A percentile compares a stretch with the other conserved stretches of the same genome.
phyloP scores from a whole-genome alignment of 2,329 filamentous ascomycete species.

The Hymenoscyphus fructigenus region DNA sequence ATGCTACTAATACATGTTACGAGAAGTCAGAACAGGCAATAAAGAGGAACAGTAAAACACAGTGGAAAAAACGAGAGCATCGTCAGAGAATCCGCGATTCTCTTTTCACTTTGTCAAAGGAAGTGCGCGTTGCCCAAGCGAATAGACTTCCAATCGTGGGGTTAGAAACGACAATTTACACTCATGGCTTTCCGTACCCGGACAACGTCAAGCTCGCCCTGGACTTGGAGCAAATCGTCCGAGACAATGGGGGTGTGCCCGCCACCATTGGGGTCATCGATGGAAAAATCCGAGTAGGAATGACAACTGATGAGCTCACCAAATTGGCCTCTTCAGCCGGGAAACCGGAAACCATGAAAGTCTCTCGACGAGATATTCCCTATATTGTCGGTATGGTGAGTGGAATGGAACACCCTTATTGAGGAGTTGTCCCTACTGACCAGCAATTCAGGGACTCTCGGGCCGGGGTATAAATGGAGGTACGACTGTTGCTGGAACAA shows the following conservation, averaged over 20 bases:
- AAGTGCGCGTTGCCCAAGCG: neutral
- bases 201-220: slow-evolving; percentile 72
- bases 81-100: neutral
- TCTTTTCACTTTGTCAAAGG: neutral
- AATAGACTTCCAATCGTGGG: slow-evolving; percentile 79
- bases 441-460: slow-evolving; percentile 52
- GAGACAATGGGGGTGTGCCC: slow-evolving; percentile 77
- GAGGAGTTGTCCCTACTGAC: slow-evolving; percentile 7
- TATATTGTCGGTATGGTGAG: slow-evolving; percentile 75
- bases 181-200: slow-evolving; percentile 80
- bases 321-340: slow-evolving; percentile 66
- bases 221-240: slow-evolving; percentile 77
- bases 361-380: slow-evolving; percentile 83
- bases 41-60: too few species aligned
- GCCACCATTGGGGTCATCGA: slow-evolving; percentile 88
- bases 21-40: too few species aligned
- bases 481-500: slow-evolving; percentile 91
- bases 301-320: slow-evolving; percentile 69
- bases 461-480: slow-evolving; percentile 77
- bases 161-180: slow-evolving; percentile 95
- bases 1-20: too few species aligned
- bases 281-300: slow-evolving; percentile 78
- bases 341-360: slow-evolving; percentile 70
- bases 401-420: slow-evolving; percentile 13
- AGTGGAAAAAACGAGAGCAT: neutral